Conservation (phyloP, 106 monocot species). For the Dendrobium huoshanense region DNA sequence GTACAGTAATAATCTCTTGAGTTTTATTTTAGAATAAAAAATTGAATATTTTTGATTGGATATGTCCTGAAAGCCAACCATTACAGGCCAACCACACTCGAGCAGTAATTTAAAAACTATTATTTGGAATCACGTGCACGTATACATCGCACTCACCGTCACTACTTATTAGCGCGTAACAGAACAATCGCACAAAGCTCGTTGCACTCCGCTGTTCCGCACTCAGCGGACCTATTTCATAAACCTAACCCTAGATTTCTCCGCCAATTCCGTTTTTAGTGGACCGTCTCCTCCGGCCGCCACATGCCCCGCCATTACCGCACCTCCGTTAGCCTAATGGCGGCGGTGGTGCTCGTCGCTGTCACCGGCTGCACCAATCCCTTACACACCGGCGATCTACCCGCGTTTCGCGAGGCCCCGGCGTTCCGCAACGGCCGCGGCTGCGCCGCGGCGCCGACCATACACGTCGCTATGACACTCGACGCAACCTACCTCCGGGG, state of each 20-base stretch:
- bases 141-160: no score
- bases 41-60: no score
- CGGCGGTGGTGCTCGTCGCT: background rate
- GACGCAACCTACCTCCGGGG: constrained; percentile 89
- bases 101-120: no score
- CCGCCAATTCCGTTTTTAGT: no score
- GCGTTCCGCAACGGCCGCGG: constrained; percentile 56
- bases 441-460: constrained; percentile 25
- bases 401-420: constrained; percentile 47
- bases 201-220: background rate
- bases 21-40: no score
- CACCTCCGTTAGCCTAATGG: background rate
- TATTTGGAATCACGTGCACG: no score
- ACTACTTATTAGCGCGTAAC: no score
- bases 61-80: no score
- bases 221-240: background rate
- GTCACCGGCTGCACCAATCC: background rate
- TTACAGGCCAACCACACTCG: no score
- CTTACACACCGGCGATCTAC: constrained; percentile 7
- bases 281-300: background rate
- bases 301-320: background rate
- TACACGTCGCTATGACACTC: constrained; percentile 87
- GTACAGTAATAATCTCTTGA: no score
- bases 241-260: background rate
- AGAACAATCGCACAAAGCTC: no score